phyloP scores from a whole-genome alignment of 352 stramenopile species.

The Pythium periplocum region DNA sequence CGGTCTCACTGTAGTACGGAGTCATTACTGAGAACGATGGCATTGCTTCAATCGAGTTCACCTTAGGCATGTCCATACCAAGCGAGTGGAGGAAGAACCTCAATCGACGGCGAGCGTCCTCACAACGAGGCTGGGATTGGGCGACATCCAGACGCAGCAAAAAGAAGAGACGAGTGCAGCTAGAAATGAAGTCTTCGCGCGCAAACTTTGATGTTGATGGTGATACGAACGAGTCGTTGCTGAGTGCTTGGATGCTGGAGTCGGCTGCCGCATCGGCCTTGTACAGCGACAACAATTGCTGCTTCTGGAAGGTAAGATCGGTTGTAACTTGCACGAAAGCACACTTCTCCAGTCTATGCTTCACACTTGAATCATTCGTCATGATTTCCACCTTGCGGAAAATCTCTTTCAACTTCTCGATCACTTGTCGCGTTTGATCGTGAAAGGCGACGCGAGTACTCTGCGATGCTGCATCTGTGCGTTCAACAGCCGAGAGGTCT shows the following conservation, averaged over 20 bases:
- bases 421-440: constrained; percentile 57
- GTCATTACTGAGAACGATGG: constrained; percentile 88
- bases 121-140: constrained; percentile 67
- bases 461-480: constrained; percentile 25
- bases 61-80: constrained; percentile 76
- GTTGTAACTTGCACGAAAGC: constrained; percentile 54
- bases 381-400: constrained; percentile 50
- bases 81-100: constrained; percentile 86
- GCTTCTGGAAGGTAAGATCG: constrained; percentile 61
- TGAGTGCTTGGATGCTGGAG: constrained; percentile 32
- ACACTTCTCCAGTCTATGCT: constrained; percentile 48
- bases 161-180: constrained; percentile 77
- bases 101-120: constrained; percentile 82
- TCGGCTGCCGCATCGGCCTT: constrained; percentile 57
- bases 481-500: constrained; percentile 49
- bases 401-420: constrained; percentile 43
- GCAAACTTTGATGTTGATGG: constrained; percentile 35
- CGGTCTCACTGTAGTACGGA: constrained; percentile 85
- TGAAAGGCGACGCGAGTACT: constrained; percentile 58
- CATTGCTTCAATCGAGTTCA: constrained; percentile 74
- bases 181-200: constrained; percentile 64
- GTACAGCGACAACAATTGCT: constrained; percentile 65
- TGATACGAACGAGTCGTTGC: constrained; percentile 18
- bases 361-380: constrained; percentile 40
- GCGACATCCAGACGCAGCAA: constrained; percentile 66